Base-by-base conservation (phyloP, 208 protist species). In the Trypanosomatidae sp. region DNA sequence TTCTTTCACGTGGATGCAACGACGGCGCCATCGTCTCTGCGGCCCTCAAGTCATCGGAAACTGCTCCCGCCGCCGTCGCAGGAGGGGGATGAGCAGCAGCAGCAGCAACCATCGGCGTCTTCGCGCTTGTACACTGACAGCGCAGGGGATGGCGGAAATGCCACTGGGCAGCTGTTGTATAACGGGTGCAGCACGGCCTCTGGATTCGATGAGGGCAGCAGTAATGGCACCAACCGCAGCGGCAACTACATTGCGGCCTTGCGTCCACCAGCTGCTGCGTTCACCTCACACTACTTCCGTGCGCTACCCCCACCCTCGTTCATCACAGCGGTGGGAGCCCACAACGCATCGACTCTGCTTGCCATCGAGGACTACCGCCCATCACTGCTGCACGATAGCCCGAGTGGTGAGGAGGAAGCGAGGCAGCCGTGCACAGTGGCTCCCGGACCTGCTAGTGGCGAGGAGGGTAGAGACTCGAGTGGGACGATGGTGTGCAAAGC, bases 241-340 rank as follows among this genome's bases (percentile, higher is more conserved):
- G 52, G 49, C 49, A 56, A 58, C 67, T 50, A 36, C 53, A 59
- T 60, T 25, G 39, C 50, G 25, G 22, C n/a, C 19, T 10, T 62
- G 19, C 55, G 64, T 41, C 55, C 68, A 50, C 55, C 68, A 47
- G 39, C 55, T 30, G 68, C 50, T 39, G 68, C 68, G 10, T 71
- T 85, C 65, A 80, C 86, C 17, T 83, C 89, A 12, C 89, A 90
- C 36, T 93, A 93, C 79, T 93, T 93, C 69, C 76, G 89, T 33
- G 80, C 83, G 1, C 79, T 93, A 36, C 76, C 76, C 4, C 76
- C 76, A 22, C 76, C 76, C 41, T 50, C 69, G 8, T n/a, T 66
- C n/a, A 53, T 80, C 65, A 52, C 59, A 17, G 68, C 68, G 8
- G 65, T 65, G 15, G 76, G 50, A 43, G 56, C 56, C 39, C 69